Base-by-base conservation (phyloP, 2,329 filamentous ascomycete species). In the Fusarium albosuccineum region DNA sequence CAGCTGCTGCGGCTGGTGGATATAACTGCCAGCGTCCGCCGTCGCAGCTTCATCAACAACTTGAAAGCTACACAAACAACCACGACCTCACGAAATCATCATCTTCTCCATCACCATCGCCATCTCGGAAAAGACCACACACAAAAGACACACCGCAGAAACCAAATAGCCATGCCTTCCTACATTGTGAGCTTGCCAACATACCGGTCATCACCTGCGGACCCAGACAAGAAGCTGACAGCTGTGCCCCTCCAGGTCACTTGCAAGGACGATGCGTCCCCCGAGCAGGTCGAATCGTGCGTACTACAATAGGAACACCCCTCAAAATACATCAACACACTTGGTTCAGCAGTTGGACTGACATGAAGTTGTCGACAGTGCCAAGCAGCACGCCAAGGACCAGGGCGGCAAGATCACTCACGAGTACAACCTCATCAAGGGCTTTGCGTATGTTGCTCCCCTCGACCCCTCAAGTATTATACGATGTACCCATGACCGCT, bases 341-440 rank as follows among this genome's bases (percentile, higher is more conserved):
- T 11, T 33, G 30, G 6, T 9, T 27, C 13, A 5, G 13, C 34
- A 49, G 46, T n/a, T 22, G 33, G 14, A 46, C 57, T 62, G 50
- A 64, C 60, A 45, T 5, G 30, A 26, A 33, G 17, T 29, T 17
- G 9, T 29, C n/a, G 14, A 69, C 73, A 94, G 92, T 53, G 91
- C 92, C 64, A 97, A 97, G 89, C 82, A 94, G 78, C 82, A 90
- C 61, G 92, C 90, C 72, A 82, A 78, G 62, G 86, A 91, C 41
- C 88, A 95, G 77, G 95, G 95, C 76, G 95, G 94, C 77, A 89
- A 88, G 79, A 96, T 98, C 82, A 88, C 82, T 57, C 89, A 96
- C 73, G 92, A 96, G 78, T 97, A 93, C 85, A 90, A 82, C 64
- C 81, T 97, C 73, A 94, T 97, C 86, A 97, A 95, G 83, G 94